phyloP scores from a whole-genome alignment of 805 yeast species.

The Metschnikowia koreensis region DNA sequence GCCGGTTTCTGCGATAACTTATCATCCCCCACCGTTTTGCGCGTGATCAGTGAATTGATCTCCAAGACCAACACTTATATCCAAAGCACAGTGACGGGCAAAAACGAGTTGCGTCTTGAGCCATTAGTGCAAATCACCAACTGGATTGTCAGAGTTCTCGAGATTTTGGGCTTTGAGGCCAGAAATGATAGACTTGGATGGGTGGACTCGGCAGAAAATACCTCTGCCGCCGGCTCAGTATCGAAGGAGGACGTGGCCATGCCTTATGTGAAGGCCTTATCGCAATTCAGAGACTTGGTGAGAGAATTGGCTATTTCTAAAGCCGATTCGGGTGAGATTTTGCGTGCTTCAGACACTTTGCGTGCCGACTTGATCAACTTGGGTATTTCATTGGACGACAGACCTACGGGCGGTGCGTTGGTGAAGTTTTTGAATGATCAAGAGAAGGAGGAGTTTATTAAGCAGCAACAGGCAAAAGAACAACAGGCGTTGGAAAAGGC shows the following conservation, averaged over 20 bases:
- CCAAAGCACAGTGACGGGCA: constrained; percentile 41
- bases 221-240: constrained; percentile 18
- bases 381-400: constrained; percentile 86
- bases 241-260: constrained; percentile 63
- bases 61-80: constrained; percentile 73
- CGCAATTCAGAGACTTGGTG: constrained; percentile 79
- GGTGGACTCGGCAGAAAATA: constrained; percentile 42
- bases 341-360: constrained; percentile 70
- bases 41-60: constrained; percentile 64
- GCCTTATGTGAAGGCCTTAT: constrained; percentile 77
- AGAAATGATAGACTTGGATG: constrained; percentile 79
- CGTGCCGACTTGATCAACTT: constrained; percentile 70
- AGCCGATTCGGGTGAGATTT: constrained; percentile 49
- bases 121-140: constrained; percentile 60
- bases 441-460: constrained; percentile 65
- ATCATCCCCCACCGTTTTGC: constrained; percentile 72
- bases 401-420: constrained; percentile 76
- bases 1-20: constrained; percentile 86
- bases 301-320: constrained; percentile 69
- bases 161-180: constrained; percentile 71
- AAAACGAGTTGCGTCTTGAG: constrained; percentile 55
- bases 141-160: constrained; percentile 70
- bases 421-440: constrained; percentile 72
- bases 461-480: constrained; percentile 51
- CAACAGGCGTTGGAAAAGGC: constrained; percentile 59